Conservation (phyloP, 257 asterid genomes). For the Solanum infundibuliforme region DNA sequence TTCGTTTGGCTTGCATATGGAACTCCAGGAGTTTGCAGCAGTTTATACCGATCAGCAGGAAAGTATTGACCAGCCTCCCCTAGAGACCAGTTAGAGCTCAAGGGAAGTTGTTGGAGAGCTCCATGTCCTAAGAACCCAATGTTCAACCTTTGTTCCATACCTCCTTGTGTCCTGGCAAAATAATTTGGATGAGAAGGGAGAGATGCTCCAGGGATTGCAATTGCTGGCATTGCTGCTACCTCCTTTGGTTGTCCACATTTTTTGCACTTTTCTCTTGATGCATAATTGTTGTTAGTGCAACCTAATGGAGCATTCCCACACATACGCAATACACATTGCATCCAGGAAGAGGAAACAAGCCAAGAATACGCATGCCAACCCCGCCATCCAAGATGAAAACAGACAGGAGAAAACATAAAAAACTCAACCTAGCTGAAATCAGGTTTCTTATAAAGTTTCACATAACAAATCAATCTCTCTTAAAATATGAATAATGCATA, state of each 20-base stretch:
- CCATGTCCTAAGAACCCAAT: constrained; percentile 27
- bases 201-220: constrained; percentile 77
- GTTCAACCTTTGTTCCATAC: constrained; percentile 38
- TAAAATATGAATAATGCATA: background rate
- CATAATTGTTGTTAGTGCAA: constrained; percentile 99
- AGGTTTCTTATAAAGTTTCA: constrained; percentile 10
- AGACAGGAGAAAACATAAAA: constrained; percentile 41
- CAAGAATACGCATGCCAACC: constrained; percentile 78
- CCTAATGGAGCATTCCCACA: constrained; percentile 79
- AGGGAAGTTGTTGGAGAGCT: constrained; percentile 45
- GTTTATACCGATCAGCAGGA: constrained; percentile 32
- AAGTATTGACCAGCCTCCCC: constrained; percentile 35
- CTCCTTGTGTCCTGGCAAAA: constrained; percentile 78
- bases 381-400: constrained; percentile 49
- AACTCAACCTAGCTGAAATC: constrained; percentile 48
- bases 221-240: constrained; percentile 91
- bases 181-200: constrained; percentile 69
- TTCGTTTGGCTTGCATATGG: constrained; percentile 29
- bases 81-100: constrained; percentile 52
- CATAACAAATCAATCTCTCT: background rate
- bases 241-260: constrained; percentile 95
- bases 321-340: constrained; percentile 70
- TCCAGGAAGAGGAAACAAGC: constrained; percentile 67
- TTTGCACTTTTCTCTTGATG: constrained; percentile 95
- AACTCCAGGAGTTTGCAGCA: constrained; percentile 43